Base-by-base conservation (phyloP, 768 basidiomycete genomes). In the Pleurotus ostreatus region DNA sequence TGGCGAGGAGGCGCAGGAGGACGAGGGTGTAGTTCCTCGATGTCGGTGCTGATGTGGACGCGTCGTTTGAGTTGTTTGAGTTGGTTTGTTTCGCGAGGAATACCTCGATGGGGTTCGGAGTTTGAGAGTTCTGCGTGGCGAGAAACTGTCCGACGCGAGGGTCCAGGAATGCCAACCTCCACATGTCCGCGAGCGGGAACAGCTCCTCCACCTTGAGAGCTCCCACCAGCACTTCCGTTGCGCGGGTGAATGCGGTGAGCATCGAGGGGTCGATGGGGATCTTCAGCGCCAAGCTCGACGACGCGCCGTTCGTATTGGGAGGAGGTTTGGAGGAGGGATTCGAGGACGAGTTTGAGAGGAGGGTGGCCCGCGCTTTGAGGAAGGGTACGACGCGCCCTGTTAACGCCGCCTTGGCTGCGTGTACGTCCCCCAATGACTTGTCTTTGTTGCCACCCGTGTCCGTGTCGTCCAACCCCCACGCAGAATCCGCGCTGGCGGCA, bases 121-220 rank as follows among this genome's bases (percentile, higher is more conserved):
- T 25, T 25, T 25, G 23, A 25, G 23, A 0, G 68, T 60, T 1
- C 66, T 64, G 2, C 74, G 59, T 5, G 79, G 70, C 38, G 67
- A 71, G 84, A 82, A 89, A 13, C 25, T n/a, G 0, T 0, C 80
- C 77, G 15, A 85, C 79, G 1, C 76, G 65, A 0, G 78, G 73
- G 66, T 92, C 86, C 18, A 94, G 79, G 15, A 91, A 66, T 0
- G 86, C 87, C 8, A 94, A 76, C 1, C 92, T 78, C 87, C 92
- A 90, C 60, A 94, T 75, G 64, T 96, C 94, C 9, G 85, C 79
- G 4, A 94, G 66, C 0, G 94, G 93, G 73, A 95, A 96, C 23
- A 23, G 23, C 23, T 2, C 74, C 72, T 63, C 7, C 66, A 23
- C 23, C 23, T 23, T 23, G 4, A 23, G 23, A 23, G 5, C 23